phyloP scores from a whole-genome alignment of 2,329 filamentous ascomycete genomes.

The Microsporum audouinii region DNA sequence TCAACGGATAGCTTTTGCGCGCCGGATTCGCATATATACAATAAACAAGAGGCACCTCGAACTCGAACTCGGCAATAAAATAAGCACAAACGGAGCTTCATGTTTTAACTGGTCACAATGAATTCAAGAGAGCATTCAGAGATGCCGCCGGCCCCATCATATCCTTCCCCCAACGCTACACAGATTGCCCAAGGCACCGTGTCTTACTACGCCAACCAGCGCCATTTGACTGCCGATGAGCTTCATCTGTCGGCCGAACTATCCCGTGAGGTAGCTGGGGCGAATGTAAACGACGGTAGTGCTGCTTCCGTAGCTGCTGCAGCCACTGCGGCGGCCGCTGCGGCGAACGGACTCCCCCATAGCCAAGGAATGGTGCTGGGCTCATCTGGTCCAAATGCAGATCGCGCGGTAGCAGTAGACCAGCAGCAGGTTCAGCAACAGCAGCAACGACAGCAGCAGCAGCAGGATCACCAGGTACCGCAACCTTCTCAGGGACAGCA shows the following conservation, averaged over 20 bases:
- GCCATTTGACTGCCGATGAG: conserved; percentile 37
- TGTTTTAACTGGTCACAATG: conserved; percentile 19
- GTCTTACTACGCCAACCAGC: conserved; percentile 32
- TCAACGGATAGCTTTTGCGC: not conserved
- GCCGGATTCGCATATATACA: not conserved
- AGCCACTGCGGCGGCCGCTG: conserved; percentile 26
- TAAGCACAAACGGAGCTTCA: not conserved
- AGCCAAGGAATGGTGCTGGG: conserved; percentile 31
- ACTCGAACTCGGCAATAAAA: not conserved
- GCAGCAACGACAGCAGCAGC: conserved; percentile 6
- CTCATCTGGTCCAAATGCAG: conserved; percentile 25
- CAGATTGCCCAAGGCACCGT: conserved; percentile 35
- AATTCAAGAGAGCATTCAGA: conserved; percentile 34
- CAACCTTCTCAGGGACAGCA: conserved; percentile 15
- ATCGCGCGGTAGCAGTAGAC: conserved; percentile 28
- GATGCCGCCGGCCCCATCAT: conserved; percentile 35
- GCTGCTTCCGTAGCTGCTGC: conserved; percentile 27
- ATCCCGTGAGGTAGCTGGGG: conserved; percentile 35
- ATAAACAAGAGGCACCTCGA: not conserved
- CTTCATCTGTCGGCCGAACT: conserved; percentile 37
- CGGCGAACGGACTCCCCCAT: conserved; percentile 32
- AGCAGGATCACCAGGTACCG: conserved; percentile 5
- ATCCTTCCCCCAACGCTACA: conserved; percentile 34
- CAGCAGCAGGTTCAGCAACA: conserved; percentile 14
- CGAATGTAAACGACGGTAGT: conserved; percentile 31